Evolutionary conservation across 1,284 basidiomycete genomes (phyloP).

Genomic region (Irpex lacteus): DNA sequence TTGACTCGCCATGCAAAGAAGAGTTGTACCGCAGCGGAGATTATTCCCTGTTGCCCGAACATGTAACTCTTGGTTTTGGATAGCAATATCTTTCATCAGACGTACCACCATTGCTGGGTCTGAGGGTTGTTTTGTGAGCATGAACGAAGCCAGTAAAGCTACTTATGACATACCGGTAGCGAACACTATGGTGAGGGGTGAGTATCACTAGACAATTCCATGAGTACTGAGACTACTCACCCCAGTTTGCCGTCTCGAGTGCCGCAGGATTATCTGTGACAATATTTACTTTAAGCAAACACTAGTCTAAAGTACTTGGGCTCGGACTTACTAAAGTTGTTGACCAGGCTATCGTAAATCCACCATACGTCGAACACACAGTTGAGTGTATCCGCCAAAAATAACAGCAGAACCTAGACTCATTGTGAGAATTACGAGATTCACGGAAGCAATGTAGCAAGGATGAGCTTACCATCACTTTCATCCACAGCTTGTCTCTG

Average conservation of each 20-base stretch:
- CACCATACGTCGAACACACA: conserved; percentile 37
- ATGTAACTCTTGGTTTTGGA: no score
- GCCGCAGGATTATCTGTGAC: conserved; percentile 18
- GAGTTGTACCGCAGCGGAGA: conserved; percentile 36
- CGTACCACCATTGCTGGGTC: background rate
- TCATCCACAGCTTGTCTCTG: conserved; percentile 33
- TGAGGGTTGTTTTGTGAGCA: no score
- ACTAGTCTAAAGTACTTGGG: background rate
- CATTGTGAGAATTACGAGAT: background rate
- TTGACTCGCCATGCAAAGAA: conserved; percentile 44
- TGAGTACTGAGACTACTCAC: no score
- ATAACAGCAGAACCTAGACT: conserved; percentile 31
- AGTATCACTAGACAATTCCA: no score
- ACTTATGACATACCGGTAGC: no score
- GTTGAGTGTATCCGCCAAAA: conserved; percentile 37
- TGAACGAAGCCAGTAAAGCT: no score
- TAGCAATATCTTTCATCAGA: background rate
- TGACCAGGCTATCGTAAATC: conserved; percentile 34
- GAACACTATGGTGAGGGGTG: no score
- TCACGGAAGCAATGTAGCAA: background rate
- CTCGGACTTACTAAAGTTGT: conserved; percentile 32
- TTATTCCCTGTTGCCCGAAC: conserved; percentile 24
- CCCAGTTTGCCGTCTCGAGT: no score
- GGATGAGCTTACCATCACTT: conserved; percentile 25
- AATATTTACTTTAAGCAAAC: background rate